Percentiles rank a stretch among this genome's conserved stretches.
Evolutionary conservation across 495 filamentous ascomycete genomes (phyloP).

Genomic region (Daldinia loculata): DNA sequence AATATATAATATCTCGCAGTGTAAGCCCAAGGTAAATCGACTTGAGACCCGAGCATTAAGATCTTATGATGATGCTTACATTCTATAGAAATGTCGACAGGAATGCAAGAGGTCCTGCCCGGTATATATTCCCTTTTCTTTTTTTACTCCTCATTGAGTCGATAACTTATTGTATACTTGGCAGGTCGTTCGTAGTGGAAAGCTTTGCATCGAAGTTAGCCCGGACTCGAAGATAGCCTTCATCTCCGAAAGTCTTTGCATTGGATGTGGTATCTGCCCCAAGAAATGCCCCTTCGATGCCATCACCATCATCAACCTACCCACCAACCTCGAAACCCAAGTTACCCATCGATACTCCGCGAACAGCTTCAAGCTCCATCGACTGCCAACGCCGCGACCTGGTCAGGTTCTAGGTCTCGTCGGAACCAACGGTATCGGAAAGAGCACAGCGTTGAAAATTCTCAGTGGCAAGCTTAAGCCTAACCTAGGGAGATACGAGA

Average conservation of each 20-base stretch:
- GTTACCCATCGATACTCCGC: conserved; percentile 98
- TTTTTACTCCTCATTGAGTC: background rate
- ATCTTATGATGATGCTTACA: conserved; percentile 15
- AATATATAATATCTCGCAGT: conserved; percentile 64
- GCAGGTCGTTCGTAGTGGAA: conserved; percentile 86
- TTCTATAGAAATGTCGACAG: conserved; percentile 84
- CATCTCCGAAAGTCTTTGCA: conserved; percentile 93
- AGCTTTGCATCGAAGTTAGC: conserved; percentile 94
- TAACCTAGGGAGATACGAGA: conserved; percentile 92
- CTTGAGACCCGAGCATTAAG: background rate
- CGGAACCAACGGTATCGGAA: conserved; percentile 99
- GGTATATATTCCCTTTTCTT: conserved; percentile 42
- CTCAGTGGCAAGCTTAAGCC: conserved; percentile 98
- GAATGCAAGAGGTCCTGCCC: conserved; percentile 99
- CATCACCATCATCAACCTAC: conserved; percentile 99
- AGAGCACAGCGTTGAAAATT: conserved; percentile 98
- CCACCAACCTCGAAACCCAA: conserved; percentile 96
- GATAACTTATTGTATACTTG: conserved; percentile 23
- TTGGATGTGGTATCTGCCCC: conserved; percentile 98
- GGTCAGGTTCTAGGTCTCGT: conserved; percentile 97
- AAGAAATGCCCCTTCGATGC: conserved; percentile 99
- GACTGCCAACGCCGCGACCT: conserved; percentile 92
- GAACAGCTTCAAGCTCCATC: conserved; percentile 99
- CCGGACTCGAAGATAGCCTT: conserved; percentile 94
- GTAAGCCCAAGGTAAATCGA: conserved; percentile 87